phyloP scores from a whole-genome alignment of 352 stramenopile genomes.

The Globisporangium carolinianum region DNA sequence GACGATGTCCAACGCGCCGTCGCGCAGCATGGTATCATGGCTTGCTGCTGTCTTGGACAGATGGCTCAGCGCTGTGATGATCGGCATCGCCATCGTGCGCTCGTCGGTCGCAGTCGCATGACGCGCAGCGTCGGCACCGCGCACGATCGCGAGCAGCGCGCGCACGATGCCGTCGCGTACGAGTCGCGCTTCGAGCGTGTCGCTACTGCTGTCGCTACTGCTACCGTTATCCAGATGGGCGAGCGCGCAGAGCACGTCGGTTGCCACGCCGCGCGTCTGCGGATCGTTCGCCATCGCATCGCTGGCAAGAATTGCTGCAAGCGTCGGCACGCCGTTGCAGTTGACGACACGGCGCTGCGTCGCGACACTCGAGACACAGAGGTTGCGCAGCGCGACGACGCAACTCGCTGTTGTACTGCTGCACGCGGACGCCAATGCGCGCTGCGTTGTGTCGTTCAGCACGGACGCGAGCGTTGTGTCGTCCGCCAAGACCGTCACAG shows the following conservation, averaged over 20 bases:
- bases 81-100: constrained; percentile 40
- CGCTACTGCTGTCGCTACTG: constrained; percentile 1
- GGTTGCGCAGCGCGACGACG: constrained; percentile 67
- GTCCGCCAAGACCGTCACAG: constrained; percentile 60
- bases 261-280: constrained; percentile 39
- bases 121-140: constrained; percentile 19
- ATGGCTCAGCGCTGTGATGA: constrained; percentile 60
- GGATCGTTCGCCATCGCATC: constrained; percentile 39
- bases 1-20: constrained; percentile 58
- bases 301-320: constrained; percentile 48
- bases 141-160: constrained; percentile 53
- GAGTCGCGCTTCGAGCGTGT: constrained; percentile 50
- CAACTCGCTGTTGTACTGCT: constrained; percentile 47
- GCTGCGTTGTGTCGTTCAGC: constrained; percentile 68
- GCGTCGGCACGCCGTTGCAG: constrained; percentile 51
- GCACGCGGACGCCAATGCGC: constrained; percentile 37
- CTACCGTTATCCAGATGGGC: constrained; percentile 32
- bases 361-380: constrained; percentile 35
- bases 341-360: constrained; percentile 66
- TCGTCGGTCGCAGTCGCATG: constrained; percentile 17
- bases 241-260: constrained; percentile 62
- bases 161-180: constrained; percentile 69
- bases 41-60: constrained; percentile 50
- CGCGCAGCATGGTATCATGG: constrained; percentile 70
- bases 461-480: constrained; percentile 26